These are phyloP conservation scores for Diutina neorugosa DNA, from an alignment of 1,139 yeast species.

Conservation along the genomic window DNA sequence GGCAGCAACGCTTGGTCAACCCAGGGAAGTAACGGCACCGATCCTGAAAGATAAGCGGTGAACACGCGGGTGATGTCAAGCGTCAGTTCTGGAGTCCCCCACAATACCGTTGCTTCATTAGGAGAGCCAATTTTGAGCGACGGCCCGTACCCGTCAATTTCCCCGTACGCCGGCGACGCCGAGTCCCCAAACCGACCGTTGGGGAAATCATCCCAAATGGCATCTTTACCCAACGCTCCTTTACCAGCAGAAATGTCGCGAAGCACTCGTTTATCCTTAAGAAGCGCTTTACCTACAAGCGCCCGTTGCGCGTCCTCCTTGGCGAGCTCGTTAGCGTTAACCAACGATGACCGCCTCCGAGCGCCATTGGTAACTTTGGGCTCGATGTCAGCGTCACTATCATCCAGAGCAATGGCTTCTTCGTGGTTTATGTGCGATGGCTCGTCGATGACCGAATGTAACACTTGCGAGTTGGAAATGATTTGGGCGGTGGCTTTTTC, in stretches of 20 bases:
- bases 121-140: slow-evolving; percentile 60
- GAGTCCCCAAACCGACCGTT: slow-evolving; percentile 98
- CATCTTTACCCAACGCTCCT: slow-evolving; percentile 80
- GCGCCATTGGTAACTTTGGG: slow-evolving; percentile 7
- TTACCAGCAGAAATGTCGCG: slow-evolving; percentile 75
- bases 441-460: slow-evolving; percentile 18
- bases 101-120: slow-evolving; percentile 55
- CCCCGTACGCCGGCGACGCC: slow-evolving; percentile 94
- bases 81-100: slow-evolving; percentile 72
- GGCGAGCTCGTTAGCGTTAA: slow-evolving; percentile 35
- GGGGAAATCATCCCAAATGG: slow-evolving; percentile 97
- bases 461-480: slow-evolving; percentile 44
- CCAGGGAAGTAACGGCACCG: slow-evolving; percentile 80
- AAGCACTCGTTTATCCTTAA: slow-evolving; percentile 36
- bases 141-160: slow-evolving; percentile 95
- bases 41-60: slow-evolving; percentile 62
- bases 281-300: slow-evolving; percentile 16
- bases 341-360: slow-evolving; percentile 34
- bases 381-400: slow-evolving; percentile 13
- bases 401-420: slow-evolving; percentile 25
- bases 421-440: slow-evolving; percentile 12
- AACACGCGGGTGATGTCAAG: slow-evolving; percentile 60
- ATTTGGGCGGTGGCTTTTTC: slow-evolving; percentile 87
- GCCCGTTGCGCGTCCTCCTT: slow-evolving; percentile 16
- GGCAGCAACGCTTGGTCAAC: slow-evolving; percentile 74